These are phyloP conservation scores for Antrodiella citrinella DNA, from an alignment of 768 basidiomycete genomes.

Conservation along the genomic window DNA sequence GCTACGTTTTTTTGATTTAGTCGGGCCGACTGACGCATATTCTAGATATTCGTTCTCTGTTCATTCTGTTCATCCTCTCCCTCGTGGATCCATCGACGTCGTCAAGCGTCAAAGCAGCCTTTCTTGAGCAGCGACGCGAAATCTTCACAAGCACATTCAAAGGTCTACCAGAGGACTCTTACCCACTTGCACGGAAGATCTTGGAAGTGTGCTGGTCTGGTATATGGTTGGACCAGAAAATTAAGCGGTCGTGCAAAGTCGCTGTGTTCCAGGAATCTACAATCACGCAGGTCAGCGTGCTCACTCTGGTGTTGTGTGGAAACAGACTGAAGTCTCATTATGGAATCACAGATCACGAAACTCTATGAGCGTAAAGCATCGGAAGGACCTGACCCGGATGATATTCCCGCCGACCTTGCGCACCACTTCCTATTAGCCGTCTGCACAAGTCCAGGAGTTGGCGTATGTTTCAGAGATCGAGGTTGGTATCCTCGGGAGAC, in stretches of 20 bases:
- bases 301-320: conserved; percentile 12
- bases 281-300: conserved; percentile 59
- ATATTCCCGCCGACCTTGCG: conserved; percentile 67
- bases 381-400: conserved; percentile 40
- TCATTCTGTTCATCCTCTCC: conserved; percentile 64
- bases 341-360: conserved; percentile 48
- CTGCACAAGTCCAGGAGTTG: conserved; percentile 71
- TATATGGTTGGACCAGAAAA: conserved; percentile 64
- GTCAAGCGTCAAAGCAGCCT: conserved; percentile 47
- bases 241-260: conserved; percentile 67
- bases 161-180: conserved; percentile 59
- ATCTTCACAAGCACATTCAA: conserved; percentile 65
- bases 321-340: not conserved
- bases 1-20: not conserved
- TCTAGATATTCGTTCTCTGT: conserved; percentile 74
- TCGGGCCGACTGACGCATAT: not conserved
- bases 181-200: conserved; percentile 48
- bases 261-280: conserved; percentile 61
- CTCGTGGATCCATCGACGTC: conserved; percentile 47
- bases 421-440: conserved; percentile 86
- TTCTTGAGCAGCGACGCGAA: conserved; percentile 67
- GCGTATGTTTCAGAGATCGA: conserved; percentile 80
- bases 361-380: conserved; percentile 56
- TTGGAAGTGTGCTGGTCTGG: conserved; percentile 73
- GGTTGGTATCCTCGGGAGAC: conserved; percentile 85